Base-by-base conservation (phyloP, 179 eudicot genomes). In the Silene coronaria region DNA sequence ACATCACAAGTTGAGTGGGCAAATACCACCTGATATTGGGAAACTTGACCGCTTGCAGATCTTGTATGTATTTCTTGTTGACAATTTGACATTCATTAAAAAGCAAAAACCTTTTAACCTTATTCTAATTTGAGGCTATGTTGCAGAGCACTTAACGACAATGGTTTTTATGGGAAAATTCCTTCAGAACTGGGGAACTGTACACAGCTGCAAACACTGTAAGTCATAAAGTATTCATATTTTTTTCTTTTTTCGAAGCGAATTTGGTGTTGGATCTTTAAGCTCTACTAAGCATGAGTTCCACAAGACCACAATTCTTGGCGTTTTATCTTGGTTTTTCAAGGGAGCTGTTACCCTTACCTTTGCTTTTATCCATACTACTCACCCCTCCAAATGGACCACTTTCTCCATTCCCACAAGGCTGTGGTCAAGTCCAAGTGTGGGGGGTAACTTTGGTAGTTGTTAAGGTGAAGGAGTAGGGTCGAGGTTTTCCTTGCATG, bases 111-210 rank as follows among this genome's bases (percentile, higher is more conserved):
- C 38, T 71, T 28, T 53, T 22, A 38, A 28, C 46, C 38, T 71
- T 71, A 28, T 14, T 26, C 26, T 27, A 48, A 71, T 51, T n/a
- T 16, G 16, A 27, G 61, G 61, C 61, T 70, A 32, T 53, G 27
- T 64, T 84, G 84, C 79, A 94, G 98, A 75, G 92, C 89, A 70
- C 98, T 94, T 80, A 89, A 92, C 78, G 83, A 85, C 85, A 92
- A 94, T 85, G 86, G 86, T 83, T 85, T 94, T 53, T 94, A 90
- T 75, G 98, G 98, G 76, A 81, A 82, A 76, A 90, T 94, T 78
- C 98, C 98, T 76, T 84, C 97, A 70, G 97, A 87, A 76, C 79
- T 94, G 76, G 97, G 97, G 77, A 90, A 92, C 80, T 94, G 97
- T 81, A 89, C 98, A 17, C 79, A 87, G 81, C 80, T 94, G 84